Evolutionary conservation across 2,329 filamentous ascomycete genomes (phyloP).

Genomic region (Fusarium graminum): DNA sequence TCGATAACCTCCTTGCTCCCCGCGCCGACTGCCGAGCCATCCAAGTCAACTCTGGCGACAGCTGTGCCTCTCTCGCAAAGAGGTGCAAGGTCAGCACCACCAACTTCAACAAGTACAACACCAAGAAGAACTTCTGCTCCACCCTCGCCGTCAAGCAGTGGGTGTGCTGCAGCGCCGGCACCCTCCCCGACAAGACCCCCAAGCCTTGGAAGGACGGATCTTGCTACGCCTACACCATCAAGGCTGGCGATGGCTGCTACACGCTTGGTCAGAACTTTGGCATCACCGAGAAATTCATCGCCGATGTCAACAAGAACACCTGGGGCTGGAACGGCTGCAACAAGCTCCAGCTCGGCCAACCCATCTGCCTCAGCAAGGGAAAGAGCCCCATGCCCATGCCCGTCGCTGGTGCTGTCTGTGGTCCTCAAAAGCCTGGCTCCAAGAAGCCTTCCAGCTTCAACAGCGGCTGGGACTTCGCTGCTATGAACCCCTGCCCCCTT

Average conservation of each 20-base stretch:
- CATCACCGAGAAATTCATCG: constrained; percentile 56
- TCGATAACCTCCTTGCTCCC: constrained; percentile 31
- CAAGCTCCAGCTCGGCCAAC: constrained; percentile 43
- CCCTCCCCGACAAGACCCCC: constrained; percentile 52
- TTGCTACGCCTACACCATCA: constrained; percentile 53
- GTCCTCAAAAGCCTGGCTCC: constrained; percentile 52
- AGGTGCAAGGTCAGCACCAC: constrained; percentile 56
- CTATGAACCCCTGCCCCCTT: constrained; percentile 62
- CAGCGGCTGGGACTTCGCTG: constrained; percentile 49
- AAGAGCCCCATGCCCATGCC: constrained; percentile 52
- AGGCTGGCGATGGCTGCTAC: constrained; percentile 52
- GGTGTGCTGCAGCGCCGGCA: constrained; percentile 56
- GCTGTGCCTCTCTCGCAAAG: constrained; percentile 54
- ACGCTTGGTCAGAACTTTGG: constrained; percentile 50
- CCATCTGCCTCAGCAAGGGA: constrained; percentile 54
- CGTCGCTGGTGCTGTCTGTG: constrained; percentile 51
- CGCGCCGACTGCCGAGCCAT: constrained; percentile 44
- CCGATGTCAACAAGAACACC: constrained; percentile 54
- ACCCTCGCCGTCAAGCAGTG: constrained; percentile 51
- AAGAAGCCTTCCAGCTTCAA: constrained; percentile 45
- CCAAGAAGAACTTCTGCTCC: constrained; percentile 50
- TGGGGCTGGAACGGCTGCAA: constrained; percentile 56
- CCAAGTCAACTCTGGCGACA: constrained; percentile 54
- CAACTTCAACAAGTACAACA: constrained; percentile 58
- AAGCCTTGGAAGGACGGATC: constrained; percentile 53